These are phyloP conservation scores for Yamadazyma tumulicola DNA, from an alignment of 805 yeast genomes.

Conservation along the genomic window DNA sequence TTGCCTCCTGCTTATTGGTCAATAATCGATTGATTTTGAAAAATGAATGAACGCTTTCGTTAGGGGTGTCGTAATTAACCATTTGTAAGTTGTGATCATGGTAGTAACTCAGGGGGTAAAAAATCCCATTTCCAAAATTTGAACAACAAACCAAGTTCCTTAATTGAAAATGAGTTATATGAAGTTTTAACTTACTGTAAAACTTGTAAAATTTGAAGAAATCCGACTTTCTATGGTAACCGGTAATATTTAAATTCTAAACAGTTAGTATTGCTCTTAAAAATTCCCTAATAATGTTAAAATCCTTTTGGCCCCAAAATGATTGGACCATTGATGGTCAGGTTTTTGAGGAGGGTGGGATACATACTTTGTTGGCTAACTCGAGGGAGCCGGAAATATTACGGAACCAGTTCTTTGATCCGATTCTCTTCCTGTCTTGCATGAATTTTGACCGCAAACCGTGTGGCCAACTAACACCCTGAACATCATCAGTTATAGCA, in stretches of 20 bases:
- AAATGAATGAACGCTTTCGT: conserved; percentile 28
- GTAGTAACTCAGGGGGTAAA: conserved; percentile 35
- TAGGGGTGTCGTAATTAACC: conserved; percentile 19
- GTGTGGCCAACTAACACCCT: conserved; percentile 36
- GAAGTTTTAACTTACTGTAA: conserved; percentile 44
- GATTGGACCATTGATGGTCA: too few species aligned
- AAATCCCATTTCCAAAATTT: conserved; percentile 32
- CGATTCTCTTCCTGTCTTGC: conserved; percentile 31
- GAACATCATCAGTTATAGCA: conserved; percentile 21
- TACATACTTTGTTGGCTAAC: conserved; percentile 32
- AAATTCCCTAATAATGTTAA: too few species aligned
- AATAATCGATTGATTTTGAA: conserved; percentile 34
- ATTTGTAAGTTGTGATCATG: conserved; percentile 26
- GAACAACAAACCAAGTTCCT: conserved; percentile 45
- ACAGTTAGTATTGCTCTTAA: conserved; percentile 20
- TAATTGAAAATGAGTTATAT: conserved; percentile 55
- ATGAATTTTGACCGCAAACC: conserved; percentile 29
- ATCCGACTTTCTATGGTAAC: conserved; percentile 24
- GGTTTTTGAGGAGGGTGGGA: not conserved
- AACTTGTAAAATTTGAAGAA: conserved; percentile 38
- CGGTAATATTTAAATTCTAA: conserved; percentile 19
- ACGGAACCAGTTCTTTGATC: conserved; percentile 35
- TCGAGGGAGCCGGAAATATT: conserved; percentile 34
- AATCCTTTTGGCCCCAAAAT: too few species aligned
- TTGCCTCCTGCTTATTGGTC: conserved; percentile 23